A percentile compares a stretch with the other conserved stretches of the same genome.
phyloP scores from a whole-genome alignment of 495 filamentous ascomycete genomes.

The Penicillium salamii region DNA sequence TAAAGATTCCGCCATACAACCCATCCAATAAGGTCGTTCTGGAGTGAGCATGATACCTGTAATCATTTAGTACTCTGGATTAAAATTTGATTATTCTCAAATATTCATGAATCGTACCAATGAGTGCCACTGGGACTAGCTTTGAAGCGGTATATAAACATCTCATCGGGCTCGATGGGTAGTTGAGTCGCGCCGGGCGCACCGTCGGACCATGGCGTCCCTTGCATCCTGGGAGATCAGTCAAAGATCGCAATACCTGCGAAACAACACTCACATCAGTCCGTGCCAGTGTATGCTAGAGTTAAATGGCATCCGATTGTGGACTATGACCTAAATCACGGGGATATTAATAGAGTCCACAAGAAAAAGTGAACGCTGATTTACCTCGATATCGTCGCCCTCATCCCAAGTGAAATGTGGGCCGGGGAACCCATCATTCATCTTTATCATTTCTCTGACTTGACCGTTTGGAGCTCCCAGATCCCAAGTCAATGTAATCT shows the following conservation, averaged over 20 bases:
- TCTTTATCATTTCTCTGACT: not conserved
- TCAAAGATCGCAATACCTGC: not conserved
- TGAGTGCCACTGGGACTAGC: constrained; percentile 48
- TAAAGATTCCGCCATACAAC: constrained; percentile 43
- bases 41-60: constrained; percentile 44
- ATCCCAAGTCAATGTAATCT: not conserved
- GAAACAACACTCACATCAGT: constrained; percentile 6
- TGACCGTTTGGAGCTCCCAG: not conserved
- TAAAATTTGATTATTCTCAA: too few species aligned
- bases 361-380: not conserved
- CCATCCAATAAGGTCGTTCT: constrained; percentile 47
- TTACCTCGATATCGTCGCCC: not conserved
- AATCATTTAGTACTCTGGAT: not conserved
- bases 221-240: constrained; percentile 10
- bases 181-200: constrained; percentile 44
- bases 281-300: constrained; percentile 25
- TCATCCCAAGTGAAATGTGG: not conserved
- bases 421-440: not conserved
- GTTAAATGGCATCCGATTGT: not conserved
- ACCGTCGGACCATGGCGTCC: constrained; percentile 45
- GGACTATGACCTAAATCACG: not conserved
- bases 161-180: constrained; percentile 39
- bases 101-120: constrained; percentile 22
- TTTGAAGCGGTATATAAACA: constrained; percentile 43
- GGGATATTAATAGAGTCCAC: not conserved